phyloP scores from a whole-genome alignment of 768 basidiomycete species.

The Macrolepiota albuminosa region DNA sequence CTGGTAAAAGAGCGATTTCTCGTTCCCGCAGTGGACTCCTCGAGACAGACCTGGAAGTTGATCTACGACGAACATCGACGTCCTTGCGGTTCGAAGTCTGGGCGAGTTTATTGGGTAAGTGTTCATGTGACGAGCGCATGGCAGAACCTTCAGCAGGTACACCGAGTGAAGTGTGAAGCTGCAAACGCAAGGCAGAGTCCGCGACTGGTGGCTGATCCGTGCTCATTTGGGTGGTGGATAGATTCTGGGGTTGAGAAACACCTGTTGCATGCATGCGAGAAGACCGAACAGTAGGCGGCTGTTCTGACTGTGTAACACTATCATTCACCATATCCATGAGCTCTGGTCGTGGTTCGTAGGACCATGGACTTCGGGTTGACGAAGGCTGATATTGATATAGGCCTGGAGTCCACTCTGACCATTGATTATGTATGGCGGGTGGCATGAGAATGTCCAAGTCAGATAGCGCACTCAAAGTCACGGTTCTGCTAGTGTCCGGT shows the following conservation, averaged over 20 bases:
- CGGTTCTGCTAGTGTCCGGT: neutral
- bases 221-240: neutral
- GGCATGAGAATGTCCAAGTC: neutral
- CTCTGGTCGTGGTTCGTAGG: neutral
- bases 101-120: neutral
- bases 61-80: neutral
- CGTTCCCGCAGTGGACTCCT: neutral
- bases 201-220: too few relatives aligned
- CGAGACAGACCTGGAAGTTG: conserved; percentile 1
- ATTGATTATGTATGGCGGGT: neutral
- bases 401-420: neutral
- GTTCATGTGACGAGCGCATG: neutral
- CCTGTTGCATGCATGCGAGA: neutral
- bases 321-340: neutral
- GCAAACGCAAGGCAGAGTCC: neutral
- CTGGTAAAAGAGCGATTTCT: neutral
- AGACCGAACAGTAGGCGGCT: neutral
- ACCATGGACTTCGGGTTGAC: neutral
- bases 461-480: neutral
- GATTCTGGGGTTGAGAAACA: neutral
- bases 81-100: neutral
- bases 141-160: neutral
- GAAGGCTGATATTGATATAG: neutral
- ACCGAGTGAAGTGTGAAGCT: neutral
- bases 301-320: neutral